Percentiles rank a stretch among this genome's conserved stretches.
Evolutionary conservation across 2,329 filamentous ascomycete genomes (phyloP).

Genomic region (Fusarium compactum): DNA sequence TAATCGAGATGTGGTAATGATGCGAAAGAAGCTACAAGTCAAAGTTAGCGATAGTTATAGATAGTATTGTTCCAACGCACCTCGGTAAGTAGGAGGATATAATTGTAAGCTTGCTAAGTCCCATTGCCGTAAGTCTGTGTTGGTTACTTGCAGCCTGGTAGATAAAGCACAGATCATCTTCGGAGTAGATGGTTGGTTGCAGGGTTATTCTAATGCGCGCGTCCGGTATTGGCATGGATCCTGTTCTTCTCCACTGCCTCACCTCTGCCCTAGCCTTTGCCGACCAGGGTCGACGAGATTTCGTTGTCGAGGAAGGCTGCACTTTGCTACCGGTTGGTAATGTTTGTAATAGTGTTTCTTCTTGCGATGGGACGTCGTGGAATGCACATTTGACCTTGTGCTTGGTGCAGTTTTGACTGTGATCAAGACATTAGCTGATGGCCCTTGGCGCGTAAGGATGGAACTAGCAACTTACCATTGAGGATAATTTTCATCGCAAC

Average conservation of each 20-base stretch:
- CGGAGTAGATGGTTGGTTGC: constrained; percentile 29
- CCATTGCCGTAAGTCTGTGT: constrained; percentile 27
- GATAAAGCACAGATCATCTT: constrained; percentile 30
- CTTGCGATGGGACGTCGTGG: constrained; percentile 18
- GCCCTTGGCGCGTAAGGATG: no score
- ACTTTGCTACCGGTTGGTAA: not conserved
- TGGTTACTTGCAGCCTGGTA: constrained; percentile 31
- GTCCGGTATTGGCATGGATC: constrained; percentile 31
- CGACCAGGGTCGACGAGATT: constrained; percentile 22
- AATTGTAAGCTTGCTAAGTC: constrained; percentile 18
- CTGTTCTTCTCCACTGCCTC: constrained; percentile 34
- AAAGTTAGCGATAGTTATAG: not conserved
- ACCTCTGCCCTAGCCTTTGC: constrained; percentile 34
- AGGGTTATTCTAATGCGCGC: constrained; percentile 14
- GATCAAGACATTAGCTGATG: not conserved
- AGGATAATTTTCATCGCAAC: constrained; percentile 30
- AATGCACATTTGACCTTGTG: constrained; percentile 35
- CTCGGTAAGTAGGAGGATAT: constrained; percentile 29
- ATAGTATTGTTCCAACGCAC: not conserved
- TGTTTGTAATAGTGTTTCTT: not conserved
- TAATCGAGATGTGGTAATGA: constrained; percentile 18
- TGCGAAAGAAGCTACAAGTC: constrained; percentile 16
- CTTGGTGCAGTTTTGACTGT: constrained; percentile 33
- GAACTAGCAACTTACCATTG: constrained; percentile 17
- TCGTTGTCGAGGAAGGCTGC: not conserved